Evolutionary conservation across 1,284 basidiomycete species (phyloP).

Genomic region (Cutaneotrichosporon sp.): DNA sequence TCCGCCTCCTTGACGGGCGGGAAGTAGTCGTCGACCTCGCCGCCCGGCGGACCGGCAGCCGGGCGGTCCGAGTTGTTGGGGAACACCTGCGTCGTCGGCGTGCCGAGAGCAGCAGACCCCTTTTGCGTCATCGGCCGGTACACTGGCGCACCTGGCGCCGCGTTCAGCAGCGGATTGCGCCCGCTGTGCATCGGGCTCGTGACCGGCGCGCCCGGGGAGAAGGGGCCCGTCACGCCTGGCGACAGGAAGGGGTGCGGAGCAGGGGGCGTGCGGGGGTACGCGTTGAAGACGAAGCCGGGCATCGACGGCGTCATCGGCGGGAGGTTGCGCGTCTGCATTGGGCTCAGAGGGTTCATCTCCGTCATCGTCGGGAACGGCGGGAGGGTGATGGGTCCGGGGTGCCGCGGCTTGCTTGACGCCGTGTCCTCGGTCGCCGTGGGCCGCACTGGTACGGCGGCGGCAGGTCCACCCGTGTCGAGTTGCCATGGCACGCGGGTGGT

Average conservation of each 20-base stretch:
- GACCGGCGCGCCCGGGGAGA: constrained; percentile 51
- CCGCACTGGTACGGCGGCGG: not conserved
- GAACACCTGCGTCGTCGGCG: constrained; percentile 49
- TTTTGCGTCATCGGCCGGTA: constrained; percentile 23
- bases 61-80: constrained; percentile 33
- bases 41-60: constrained; percentile 30
- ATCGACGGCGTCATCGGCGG: constrained; percentile 56
- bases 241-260: constrained; percentile 45
- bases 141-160: constrained; percentile 55
- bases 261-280: constrained; percentile 52
- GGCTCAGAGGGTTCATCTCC: constrained; percentile 41
- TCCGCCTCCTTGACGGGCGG: constrained; percentile 21
- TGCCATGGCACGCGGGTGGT: constrained; percentile 31
- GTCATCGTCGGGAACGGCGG: constrained; percentile 41
- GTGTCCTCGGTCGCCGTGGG: constrained; percentile 8
- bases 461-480: constrained; percentile 24
- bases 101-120: constrained; percentile 44
- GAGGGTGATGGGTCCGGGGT: constrained; percentile 50
- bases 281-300: constrained; percentile 55
- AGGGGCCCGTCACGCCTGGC: constrained; percentile 44
- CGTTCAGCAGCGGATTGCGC: constrained; percentile 52
- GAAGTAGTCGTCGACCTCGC: constrained; percentile 38
- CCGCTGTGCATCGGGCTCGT: constrained; percentile 42
- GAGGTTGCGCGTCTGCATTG: constrained; percentile 46
- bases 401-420: constrained; percentile 13